Base-by-base conservation (phyloP, 2,329 filamentous ascomycete species). In the Fusarium haematococcum region DNA sequence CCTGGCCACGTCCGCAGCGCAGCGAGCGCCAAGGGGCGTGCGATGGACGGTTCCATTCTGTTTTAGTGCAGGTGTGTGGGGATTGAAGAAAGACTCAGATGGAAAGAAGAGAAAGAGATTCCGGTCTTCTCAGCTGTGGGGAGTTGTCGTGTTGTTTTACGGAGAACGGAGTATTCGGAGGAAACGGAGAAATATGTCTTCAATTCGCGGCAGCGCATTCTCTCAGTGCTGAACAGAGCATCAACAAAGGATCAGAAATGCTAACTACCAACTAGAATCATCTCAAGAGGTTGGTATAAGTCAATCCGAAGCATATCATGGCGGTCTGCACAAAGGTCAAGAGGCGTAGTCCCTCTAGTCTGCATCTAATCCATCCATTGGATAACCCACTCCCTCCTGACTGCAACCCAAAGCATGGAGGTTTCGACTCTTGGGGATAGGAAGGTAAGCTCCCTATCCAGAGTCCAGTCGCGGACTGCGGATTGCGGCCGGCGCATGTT, bases 1-100 rank as follows among this genome's bases (percentile, higher is more conserved):
- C 58, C 20, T 64, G 64, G 67, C 48, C 65, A 45, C 70, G 65
- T 66, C 70, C 70, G 68, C 68, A 65, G 61, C 30, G 20, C 20
- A 20, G 6, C n/a, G 39, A 23, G 45, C 23, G 48, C 9, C 20
- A n/a, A 33, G 59, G 68, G 43, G 71, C 4, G 68, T 66, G 37
- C 14, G 6, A 32, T 20, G 39, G 39, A 14, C 33, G 35, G 39
- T 52, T 48, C 43, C 43, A 48, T 48, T 45, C 33, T 33, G 39
- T 32, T 63, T 35, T 56, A 20, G 41, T 32, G 27, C 6, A 57
- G 69, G 72, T 33, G 72, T 75, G 65, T 62, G 37, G 50, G 50
- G 50, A 64, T 58, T 43, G 39, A 48, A 32, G 16, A 37, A 33
- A 16, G 39, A 25, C 32, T 54, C 11, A 20, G 52, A 35, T 48